Evolutionary conservation across 2,329 filamentous ascomycete genomes (phyloP), one percentile per base, ranked within the genome.

Genomic region (Fusarium sacchari): DNA sequence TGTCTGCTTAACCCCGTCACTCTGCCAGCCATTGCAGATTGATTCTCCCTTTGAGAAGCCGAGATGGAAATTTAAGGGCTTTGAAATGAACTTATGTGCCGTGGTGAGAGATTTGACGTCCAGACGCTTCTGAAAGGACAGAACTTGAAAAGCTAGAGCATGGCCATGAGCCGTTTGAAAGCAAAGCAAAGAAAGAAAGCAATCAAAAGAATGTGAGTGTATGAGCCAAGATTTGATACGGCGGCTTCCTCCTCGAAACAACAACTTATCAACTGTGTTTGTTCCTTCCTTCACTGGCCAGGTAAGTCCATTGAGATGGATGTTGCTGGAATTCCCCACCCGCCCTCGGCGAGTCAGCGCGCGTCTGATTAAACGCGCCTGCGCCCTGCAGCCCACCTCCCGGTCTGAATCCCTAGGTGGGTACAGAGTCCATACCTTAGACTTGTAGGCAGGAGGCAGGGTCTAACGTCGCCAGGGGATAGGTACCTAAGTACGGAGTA

Each of bases 1-100:
- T 18, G 30, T 22, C 20, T 67, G 44, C 71, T 80, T 63, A 81
- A 32, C 20, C 80, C 79, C 18, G 73, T 13, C 53, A 66, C 67
- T 44, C 65, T 67, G 30, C 24, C 30, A 32, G 59, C 37, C 71
- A 73, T 73, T 42, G 20, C 40, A 18, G 24, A 36, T 40, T 6
- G 34, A 28, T 11, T 22, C 32, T 26, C 43, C 37, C 22, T 58
- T n/a, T 39, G 22, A 13, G 36, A 34, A 39, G 32, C n/a, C n/a
- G 42, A 37, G 36, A 22, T 40, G 39, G 32, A 22, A 59, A 39
- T 22, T 17, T 44, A 17, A 52, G 18, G 22, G 20, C 6, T 32
- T 53, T 22, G 12, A 30, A 40, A 28, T 24, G 44, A 43, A 55
- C 26, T 28, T 55, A 18, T 42, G 67, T 47, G 34, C 13, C 13